Conservation (phyloP, 352 stramenopile genomes). For the Pythium brachiatum region DNA sequence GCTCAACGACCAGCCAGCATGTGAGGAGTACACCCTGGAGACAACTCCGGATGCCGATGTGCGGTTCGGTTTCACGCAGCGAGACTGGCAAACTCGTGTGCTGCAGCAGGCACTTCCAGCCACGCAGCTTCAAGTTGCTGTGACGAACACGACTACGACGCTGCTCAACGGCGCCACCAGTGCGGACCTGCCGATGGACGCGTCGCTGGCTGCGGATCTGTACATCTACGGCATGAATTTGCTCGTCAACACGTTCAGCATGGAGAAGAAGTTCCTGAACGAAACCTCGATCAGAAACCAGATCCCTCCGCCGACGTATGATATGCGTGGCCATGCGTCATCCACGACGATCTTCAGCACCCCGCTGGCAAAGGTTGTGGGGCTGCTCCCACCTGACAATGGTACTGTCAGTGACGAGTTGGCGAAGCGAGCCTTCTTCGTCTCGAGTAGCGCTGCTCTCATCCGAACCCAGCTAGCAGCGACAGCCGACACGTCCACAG, state of each 20-base stretch:
- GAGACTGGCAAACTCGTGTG: conserved; percentile 7
- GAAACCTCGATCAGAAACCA: too few relatives aligned
- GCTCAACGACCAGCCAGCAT: not conserved
- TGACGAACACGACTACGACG: not conserved
- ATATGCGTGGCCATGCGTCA: too few relatives aligned
- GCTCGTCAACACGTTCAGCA: not conserved
- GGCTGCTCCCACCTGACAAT: too few relatives aligned
- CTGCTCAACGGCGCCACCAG: not conserved
- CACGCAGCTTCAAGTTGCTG: not conserved
- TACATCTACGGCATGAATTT: not conserved
- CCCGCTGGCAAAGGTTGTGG: too few relatives aligned
- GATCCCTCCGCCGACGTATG: too few relatives aligned
- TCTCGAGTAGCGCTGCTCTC: too few relatives aligned
- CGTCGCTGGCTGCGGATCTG: conserved; percentile 2
- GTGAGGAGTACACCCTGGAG: not conserved
- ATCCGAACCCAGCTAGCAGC: too few relatives aligned
- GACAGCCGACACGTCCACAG: too few relatives aligned
- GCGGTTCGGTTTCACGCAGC: conserved; percentile 2
- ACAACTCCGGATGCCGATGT: not conserved
- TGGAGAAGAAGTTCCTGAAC: not conserved
- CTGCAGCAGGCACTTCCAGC: not conserved
- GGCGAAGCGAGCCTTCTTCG: too few relatives aligned
- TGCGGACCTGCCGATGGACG: conserved; percentile 6
- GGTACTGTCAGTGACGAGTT: too few relatives aligned
- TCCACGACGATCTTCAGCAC: too few relatives aligned